Conservation (phyloP, 371 early-diverging fungal species). For the Nematocida sp. region DNA sequence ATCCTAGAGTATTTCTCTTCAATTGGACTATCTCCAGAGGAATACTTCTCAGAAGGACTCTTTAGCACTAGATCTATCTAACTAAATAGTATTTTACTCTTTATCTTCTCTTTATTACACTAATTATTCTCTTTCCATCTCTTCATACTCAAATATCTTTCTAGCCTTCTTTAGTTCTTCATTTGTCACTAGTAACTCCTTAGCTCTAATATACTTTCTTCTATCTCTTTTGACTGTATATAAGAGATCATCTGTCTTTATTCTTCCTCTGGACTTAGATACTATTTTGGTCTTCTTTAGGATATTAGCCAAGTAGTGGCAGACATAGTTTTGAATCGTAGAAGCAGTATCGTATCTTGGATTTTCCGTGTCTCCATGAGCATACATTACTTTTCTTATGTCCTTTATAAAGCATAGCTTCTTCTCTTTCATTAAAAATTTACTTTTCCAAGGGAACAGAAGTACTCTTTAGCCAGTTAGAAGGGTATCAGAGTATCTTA, state of each 20-base stretch:
- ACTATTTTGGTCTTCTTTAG: conserved; percentile 56
- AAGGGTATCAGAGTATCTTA: neutral
- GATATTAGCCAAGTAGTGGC: conserved; percentile 78
- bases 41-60: too few relatives aligned
- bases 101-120: too few relatives aligned
- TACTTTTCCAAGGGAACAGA: neutral
- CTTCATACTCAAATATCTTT: conserved; percentile 63
- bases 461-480: neutral
- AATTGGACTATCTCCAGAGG: too few relatives aligned
- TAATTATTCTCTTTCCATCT: conserved; percentile 63
- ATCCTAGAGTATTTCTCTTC: neutral
- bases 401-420: conserved; percentile 63
- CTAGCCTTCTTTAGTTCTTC: conserved; percentile 83
- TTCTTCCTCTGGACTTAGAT: conserved; percentile 66
- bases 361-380: conserved; percentile 83
- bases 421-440: conserved; percentile 56
- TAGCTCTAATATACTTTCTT: conserved; percentile 85
- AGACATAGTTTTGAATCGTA: conserved; percentile 80
- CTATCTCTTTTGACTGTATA: conserved; percentile 80
- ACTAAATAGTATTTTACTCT: too few relatives aligned
- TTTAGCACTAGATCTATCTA: too few relatives aligned
- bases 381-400: conserved; percentile 83
- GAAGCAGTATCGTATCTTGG: conserved; percentile 82
- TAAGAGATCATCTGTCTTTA: conserved; percentile 82
- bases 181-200: conserved; percentile 81